These are phyloP conservation scores for Stylosanthes scabra DNA, from an alignment of 331 rosid genomes.

Conservation along the genomic window DNA sequence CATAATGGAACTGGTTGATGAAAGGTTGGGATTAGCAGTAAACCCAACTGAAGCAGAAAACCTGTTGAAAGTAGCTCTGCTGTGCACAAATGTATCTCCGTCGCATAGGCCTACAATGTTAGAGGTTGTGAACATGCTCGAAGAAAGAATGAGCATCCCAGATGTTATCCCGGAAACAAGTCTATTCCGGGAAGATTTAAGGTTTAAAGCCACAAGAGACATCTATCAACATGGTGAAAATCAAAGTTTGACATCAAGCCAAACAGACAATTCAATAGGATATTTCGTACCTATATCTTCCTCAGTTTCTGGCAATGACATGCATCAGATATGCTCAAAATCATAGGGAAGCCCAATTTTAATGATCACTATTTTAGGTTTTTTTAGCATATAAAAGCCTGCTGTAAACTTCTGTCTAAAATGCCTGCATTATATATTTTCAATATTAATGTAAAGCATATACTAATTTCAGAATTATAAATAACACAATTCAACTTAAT, in stretches of 20 bases:
- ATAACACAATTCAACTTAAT: no score
- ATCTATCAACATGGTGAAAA: conserved; percentile 47
- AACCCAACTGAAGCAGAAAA: conserved; percentile 62
- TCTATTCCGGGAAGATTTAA: conserved; percentile 52
- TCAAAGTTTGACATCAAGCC: conserved; percentile 52
- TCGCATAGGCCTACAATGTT: conserved; percentile 82
- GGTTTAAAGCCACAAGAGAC: conserved; percentile 83
- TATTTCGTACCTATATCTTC: conserved; percentile 41
- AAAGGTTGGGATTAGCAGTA: conserved; percentile 56
- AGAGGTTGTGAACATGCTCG: conserved; percentile 88
- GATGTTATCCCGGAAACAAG: conserved; percentile 52
- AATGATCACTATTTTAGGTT: background rate
- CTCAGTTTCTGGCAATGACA: conserved; percentile 35
- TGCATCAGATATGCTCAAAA: conserved; percentile 27
- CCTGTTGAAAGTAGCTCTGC: conserved; percentile 67
- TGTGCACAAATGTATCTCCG: conserved; percentile 69
- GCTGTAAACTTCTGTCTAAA: background rate
- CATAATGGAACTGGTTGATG: conserved; percentile 68
- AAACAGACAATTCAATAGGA: conserved; percentile 47
- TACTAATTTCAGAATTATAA: no score
- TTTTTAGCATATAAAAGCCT: conserved; percentile 10
- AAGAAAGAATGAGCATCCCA: conserved; percentile 66
- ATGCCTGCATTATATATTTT: no score
- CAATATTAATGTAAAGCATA: no score
- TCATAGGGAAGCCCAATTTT: background rate